Evolutionary conservation across 345 rosid species (phyloP), one percentile per base, ranked within the genome.

Genomic region (Laguncularia racemosa): DNA sequence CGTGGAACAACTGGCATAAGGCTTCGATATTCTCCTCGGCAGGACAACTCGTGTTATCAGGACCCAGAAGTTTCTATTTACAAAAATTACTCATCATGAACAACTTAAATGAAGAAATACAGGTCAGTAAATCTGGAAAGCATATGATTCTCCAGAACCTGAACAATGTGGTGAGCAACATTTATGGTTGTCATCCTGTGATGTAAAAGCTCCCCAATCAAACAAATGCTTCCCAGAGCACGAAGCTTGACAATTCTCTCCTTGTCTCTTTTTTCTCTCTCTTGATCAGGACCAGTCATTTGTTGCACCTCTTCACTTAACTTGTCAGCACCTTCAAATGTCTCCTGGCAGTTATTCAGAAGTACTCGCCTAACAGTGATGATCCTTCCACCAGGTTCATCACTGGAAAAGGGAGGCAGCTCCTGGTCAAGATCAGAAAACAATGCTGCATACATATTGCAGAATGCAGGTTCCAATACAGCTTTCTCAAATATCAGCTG

Each of bases 1-100:
- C 87, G 50, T 55, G 81, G 55, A 90, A 86, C 67, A 86, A 84
- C 20, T 83, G 92, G 52, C 92, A 90, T 16, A 83, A 81, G 20
- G 97, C 97, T 76, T 91, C 97, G 0, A 91, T 91, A 66, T 84
- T 85, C 65, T 85, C 97, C 79, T 91, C 97, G 14, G 84, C 95
- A 16, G 95, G 91, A 67, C 96, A 85, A 13, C 48, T 59, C 63
- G 72, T 83, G 60, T 61, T 69, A 64, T 85, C 97, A 18, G 63
- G 63, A 48, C 91, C 91, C 46, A 91, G 65, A 77, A 91, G 97
- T 67, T 83, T 96, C 97, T 91, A 71, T 23, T 59, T 28, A 23
- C 58, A 73, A 16, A 58, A 20, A 44, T 67, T n/a, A 38, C 55
- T 20, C 21, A 40, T 38, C 20, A 20, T 5, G n/a, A 45, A 50